Base-by-base conservation (phyloP, 192 early-diverging fungal species). In the Linnemannia hyalina region DNA sequence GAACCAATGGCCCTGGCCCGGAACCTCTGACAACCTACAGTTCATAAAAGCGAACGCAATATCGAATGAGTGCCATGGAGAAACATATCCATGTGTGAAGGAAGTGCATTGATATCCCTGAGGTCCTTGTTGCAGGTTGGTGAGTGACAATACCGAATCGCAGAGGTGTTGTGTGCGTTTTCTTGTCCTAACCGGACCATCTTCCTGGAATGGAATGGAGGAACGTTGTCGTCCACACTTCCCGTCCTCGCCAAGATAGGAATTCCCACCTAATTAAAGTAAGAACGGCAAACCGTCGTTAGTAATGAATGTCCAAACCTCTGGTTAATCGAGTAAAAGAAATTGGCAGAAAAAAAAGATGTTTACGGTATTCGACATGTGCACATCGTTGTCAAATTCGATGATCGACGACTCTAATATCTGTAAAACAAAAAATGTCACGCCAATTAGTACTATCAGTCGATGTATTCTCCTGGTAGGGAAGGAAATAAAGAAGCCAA, bases 371-470 rank as follows among this genome's bases (percentile, higher is more conserved):
- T 96, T 96, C 5, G 93, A 82, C 38, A 92, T 78, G 72, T 96
- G 93, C 11, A 96, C 73, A 85, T 96, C 94, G 49, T 95, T 92
- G 71, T 96, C 94, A 81, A 93, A 93, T 88, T 96, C 95, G 10
- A 90, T 88, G 73, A 96, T 95, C 1, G 94, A 92, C 1, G 93
- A 89, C 82, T 95, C 95, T 41, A 96, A 76, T 2, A 96, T 82
- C 93, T 94, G 49, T 65, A 26, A 32, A 32, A 32, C 2, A 65
- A 32, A 18, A 52, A 4, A 6, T 52, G 6, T 6, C 47, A 20
- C 42, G 38, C 29, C 20, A 40, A 1, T 0, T n/a, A 68, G 22
- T 15, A 35, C 6, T 6, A 69, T 38, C 54, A 32, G 11, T 41
- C 16, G 10, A n/a, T 0, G 38, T 1, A 68, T 26, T 32, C 16